Conservation (phyloP, 169 alveolate genomes). For the Plasmodium gallinaceum region DNA sequence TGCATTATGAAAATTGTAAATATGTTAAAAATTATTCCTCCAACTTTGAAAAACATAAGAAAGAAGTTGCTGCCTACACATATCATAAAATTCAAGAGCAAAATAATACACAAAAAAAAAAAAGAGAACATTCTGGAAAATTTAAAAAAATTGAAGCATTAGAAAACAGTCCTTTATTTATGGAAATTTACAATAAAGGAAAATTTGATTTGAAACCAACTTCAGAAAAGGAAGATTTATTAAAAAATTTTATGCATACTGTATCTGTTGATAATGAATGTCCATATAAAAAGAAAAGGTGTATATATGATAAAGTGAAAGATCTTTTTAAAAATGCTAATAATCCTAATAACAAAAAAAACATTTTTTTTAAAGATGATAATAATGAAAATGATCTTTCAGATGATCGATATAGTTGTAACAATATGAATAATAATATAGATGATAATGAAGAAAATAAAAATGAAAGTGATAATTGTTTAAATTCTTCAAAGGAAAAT, state of each 20-base stretch:
- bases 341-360: slow-evolving; percentile 55
- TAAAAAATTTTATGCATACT: slow-evolving; percentile 67
- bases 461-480: slow-evolving; percentile 26
- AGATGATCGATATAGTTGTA: background rate
- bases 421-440: slow-evolving; percentile 25
- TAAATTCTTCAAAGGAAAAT: background rate
- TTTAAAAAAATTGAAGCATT: slow-evolving; percentile 69
- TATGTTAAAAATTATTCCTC: slow-evolving; percentile 79
- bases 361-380: background rate
- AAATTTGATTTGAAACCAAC: slow-evolving; percentile 76
- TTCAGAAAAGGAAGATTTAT: slow-evolving; percentile 57
- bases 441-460: slow-evolving; percentile 14
- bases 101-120: slow-evolving; percentile 51
- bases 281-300: slow-evolving; percentile 76
- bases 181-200: slow-evolving; percentile 67
- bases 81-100: slow-evolving; percentile 66
- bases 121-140: slow-evolving; percentile 70
- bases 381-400: slow-evolving; percentile 27
- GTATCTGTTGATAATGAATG: slow-evolving; percentile 74
- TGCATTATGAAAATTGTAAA: slow-evolving; percentile 88
- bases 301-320: slow-evolving; percentile 76
- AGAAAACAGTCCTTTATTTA: slow-evolving; percentile 63
- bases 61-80: slow-evolving; percentile 57
- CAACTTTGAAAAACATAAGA: slow-evolving; percentile 73
- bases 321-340: slow-evolving; percentile 61